Evolutionary conservation across 495 filamentous ascomycete genomes (phyloP).

Genomic region (Neurospora pannonica): DNA sequence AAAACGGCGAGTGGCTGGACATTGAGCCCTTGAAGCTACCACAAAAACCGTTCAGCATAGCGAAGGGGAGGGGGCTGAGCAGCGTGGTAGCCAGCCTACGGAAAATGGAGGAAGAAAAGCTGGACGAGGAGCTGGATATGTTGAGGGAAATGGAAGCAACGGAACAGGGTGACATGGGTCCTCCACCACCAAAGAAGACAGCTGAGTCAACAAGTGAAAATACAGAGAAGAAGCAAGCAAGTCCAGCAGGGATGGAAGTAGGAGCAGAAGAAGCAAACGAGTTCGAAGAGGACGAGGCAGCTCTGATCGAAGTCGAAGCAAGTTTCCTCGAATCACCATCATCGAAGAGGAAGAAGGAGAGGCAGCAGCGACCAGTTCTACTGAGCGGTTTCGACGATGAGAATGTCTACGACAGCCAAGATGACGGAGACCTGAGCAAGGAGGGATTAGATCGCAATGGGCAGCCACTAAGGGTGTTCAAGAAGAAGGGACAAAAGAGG

Average conservation of each 20-base stretch:
- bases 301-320: background rate
- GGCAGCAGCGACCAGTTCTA: constrained; percentile 34
- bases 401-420: constrained; percentile 37
- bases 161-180: constrained; percentile 24
- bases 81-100: constrained; percentile 68
- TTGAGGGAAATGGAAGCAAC: constrained; percentile 64
- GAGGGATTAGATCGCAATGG: constrained; percentile 30
- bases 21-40: constrained; percentile 46
- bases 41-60: constrained; percentile 39
- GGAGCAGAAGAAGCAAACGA: background rate
- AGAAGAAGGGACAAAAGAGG: constrained; percentile 89
- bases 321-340: background rate
- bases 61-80: constrained; percentile 60
- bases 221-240: constrained; percentile 2
- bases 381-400: constrained; percentile 56
- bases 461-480: constrained; percentile 54
- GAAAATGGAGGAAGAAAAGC: constrained; percentile 66
- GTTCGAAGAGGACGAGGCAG: background rate
- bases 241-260: background rate
- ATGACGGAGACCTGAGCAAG: constrained; percentile 24
- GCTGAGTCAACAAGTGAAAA: background rate
- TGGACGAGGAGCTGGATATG: constrained; percentile 75
- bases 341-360: constrained; percentile 41
- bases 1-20: constrained; percentile 34
- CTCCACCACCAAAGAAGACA: background rate